These are phyloP conservation scores for Posidonia oceanica DNA, from an alignment of 116 monocot species.

Conservation along the genomic window DNA sequence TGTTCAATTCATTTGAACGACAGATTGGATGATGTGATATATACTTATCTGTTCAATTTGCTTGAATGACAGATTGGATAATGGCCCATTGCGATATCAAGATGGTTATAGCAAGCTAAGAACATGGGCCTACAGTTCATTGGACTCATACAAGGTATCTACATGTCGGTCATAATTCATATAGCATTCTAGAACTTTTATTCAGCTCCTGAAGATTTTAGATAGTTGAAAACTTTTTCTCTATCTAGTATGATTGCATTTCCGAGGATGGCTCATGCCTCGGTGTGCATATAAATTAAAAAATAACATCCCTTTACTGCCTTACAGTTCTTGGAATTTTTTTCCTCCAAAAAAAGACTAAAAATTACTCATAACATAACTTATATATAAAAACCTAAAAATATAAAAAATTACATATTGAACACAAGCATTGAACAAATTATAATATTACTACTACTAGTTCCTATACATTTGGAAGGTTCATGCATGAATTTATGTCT, in stretches of 20 bases:
- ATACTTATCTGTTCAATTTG: not conserved
- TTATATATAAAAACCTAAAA: too few species aligned
- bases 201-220: not conserved
- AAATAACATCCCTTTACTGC: too few species aligned
- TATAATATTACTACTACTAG: too few species aligned
- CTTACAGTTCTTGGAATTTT: too few species aligned
- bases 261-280: not conserved
- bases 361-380: too few species aligned
- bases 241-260: not conserved
- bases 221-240: not conserved
- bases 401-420: too few species aligned
- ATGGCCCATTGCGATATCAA: constrained; percentile 37
- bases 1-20: not conserved
- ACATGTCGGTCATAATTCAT: not conserved
- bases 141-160: constrained; percentile 93
- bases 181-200: not conserved
- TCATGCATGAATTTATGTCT: not conserved
- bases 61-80: constrained; percentile 37
- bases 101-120: constrained; percentile 84
- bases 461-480: too few species aligned
- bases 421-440: too few species aligned
- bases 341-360: too few species aligned
- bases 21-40: not conserved
- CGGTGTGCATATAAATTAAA: too few species aligned
- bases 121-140: constrained; percentile 79